Conservation (phyloP, 768 basidiomycete genomes). For the Harrya chromipes region DNA sequence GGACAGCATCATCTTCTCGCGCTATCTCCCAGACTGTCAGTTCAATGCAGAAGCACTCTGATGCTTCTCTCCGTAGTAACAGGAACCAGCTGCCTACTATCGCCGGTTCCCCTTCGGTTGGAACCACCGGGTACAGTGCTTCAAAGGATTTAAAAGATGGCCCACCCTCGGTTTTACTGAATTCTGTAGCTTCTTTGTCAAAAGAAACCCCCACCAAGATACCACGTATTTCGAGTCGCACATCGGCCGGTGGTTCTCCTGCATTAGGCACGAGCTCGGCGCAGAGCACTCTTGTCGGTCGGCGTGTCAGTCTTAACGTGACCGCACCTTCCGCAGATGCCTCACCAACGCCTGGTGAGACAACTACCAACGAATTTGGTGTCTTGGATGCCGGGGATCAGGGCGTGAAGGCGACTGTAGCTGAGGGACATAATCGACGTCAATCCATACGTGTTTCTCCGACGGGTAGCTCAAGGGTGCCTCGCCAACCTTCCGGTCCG, state of each 20-base stretch:
- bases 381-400: slow-evolving; percentile 66
- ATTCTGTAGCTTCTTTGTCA: slow-evolving; percentile 47
- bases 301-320: slow-evolving; percentile 65
- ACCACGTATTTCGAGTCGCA: slow-evolving; percentile 85
- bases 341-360: slow-evolving; percentile 52
- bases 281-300: slow-evolving; percentile 44
- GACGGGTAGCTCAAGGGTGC: slow-evolving; percentile 53
- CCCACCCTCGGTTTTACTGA: slow-evolving; percentile 50
- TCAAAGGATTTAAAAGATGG: slow-evolving; percentile 57
- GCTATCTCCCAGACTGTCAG: slow-evolving; percentile 80
- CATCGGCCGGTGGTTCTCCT: slow-evolving; percentile 73
- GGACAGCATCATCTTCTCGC: slow-evolving; percentile 51
- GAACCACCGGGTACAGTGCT: slow-evolving; percentile 50
- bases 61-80: slow-evolving; percentile 71
- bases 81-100: slow-evolving; percentile 85
- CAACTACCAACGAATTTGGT: slow-evolving; percentile 72
- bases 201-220: slow-evolving; percentile 94
- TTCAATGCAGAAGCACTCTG: slow-evolving; percentile 85
- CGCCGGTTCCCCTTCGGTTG: slow-evolving; percentile 90
- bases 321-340: slow-evolving; percentile 58
- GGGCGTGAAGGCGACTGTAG: slow-evolving; percentile 36
- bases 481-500: slow-evolving; percentile 58
- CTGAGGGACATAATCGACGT: slow-evolving; percentile 43
- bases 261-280: slow-evolving; percentile 61
- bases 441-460: slow-evolving; percentile 67